Base-by-base conservation (phyloP, 1,284 basidiomycete genomes). In the Neotropicomus parvogracilis region DNA sequence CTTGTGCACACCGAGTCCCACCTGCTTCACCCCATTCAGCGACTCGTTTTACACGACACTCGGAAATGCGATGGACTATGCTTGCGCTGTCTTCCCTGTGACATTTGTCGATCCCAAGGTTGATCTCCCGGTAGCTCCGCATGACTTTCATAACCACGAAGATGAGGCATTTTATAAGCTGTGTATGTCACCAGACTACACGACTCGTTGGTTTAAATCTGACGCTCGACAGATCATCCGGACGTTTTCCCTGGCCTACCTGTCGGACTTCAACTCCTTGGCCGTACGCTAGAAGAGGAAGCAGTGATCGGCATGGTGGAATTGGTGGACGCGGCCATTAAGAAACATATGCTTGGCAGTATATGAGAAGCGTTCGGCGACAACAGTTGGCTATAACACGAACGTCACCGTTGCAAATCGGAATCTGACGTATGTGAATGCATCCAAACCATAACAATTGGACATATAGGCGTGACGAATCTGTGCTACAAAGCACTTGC, bases 31-130 rank as follows among this genome's bases (percentile, higher is more conserved):
- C 24, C 9, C 4, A 28, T 59, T 54, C 45, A 75, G 68, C 17
- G 58, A 67, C 39, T 88, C 52, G 6, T 60, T 62, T 32, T 60
- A 87, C 60, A 88, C 87, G 0, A 74, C 74, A 45, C 59, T 81
- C 27, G 88, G 79, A 75, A 91, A 91, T 60, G 64, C 75, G 4
- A 73, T 88, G 37, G 86, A 91, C 59, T 88, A 83, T 52, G 74
- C 86, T 0, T 75, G 78, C 4, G 70, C 79, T 13, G 72, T 80
- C 3, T 76, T 93, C 50, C 90, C 90, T 0, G 83, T 83, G 0
- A 78, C 81, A 0, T 74, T 64, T 44, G 83, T 82, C 13, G 78
- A 85, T 55, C 72, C 71, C 4, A 52, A 54, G 9, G 40, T 80
- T 9, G 83, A 86, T 55, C 58, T 56, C 36, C 75, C 72, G 40